Base-by-base conservation (phyloP, 345 rosid species). In the Mallotus nudiflorus region DNA sequence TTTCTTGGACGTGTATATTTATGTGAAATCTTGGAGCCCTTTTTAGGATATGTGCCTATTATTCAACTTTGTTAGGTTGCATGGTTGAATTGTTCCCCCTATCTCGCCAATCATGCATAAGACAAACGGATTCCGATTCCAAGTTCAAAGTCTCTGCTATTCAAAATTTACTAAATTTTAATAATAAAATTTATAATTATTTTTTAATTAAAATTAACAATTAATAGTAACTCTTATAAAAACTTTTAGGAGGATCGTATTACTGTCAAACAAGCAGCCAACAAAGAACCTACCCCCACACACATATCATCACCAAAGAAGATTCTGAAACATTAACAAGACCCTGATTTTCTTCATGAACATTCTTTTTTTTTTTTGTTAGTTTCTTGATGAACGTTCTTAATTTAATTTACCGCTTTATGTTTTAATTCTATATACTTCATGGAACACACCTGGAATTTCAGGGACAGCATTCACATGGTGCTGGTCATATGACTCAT, bases 11-110 rank as follows among this genome's bases (percentile, higher is more conserved):
- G 7, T 5, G 7, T 4, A 42, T 35, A 8, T 57, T 55, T 25
- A 44, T 24, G 50, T 25, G 60, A 58, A 27, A 15, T 29, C 20
- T 28, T 58, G 19, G 16, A 6, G 66, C 9, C 20, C 13, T 73
- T 65, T 40, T 31, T 0, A 14, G 42, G 48, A 8, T 6, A 44
- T 2, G 64, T 31, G 80, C 62, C 0, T 68, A 58, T 64, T 52
- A 72, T 77, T 84, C 88, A 82, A 84, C 84, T 25, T 31, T 60
- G 78, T 64, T 82, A 75, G 88, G 85, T 84, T 69, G 70, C 74
- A 53, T 53, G 71, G 77, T 79, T 77, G 85, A 82, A 84, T 78
- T 71, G 51, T n/a, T n/a, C n/a, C n/a, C n/a, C n/a, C n/a, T n/a
- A n/a, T n/a, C n/a, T n/a, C n/a, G n/a, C n/a, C n/a, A n/a, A n/a